Conservation (phyloP, 306 rosid genomes). For the Prunus fruticosa region DNA sequence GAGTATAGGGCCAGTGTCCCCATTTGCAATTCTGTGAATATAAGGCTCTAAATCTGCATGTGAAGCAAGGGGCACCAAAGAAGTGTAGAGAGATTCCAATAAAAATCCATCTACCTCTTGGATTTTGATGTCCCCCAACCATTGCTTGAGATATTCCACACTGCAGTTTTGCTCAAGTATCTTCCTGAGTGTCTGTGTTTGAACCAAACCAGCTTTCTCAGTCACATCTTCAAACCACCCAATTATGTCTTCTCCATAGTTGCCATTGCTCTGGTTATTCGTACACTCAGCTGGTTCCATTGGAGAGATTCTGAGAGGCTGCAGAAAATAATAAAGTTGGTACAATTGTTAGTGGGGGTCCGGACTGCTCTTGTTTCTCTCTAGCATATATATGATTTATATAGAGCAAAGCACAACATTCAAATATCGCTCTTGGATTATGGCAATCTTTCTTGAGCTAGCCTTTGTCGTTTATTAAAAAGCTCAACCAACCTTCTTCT, state of each 20-base stretch:
- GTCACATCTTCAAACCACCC: conserved; percentile 72
- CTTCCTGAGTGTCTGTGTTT: conserved; percentile 54
- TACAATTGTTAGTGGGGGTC: background rate
- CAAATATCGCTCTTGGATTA: background rate
- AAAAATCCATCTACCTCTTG: conserved; percentile 50
- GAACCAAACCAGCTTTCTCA: conserved; percentile 48
- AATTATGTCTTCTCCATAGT: conserved; percentile 36
- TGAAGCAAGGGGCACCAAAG: conserved; percentile 70
- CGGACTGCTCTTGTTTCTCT: background rate
- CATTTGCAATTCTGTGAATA: conserved; percentile 78
- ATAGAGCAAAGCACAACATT: background rate
- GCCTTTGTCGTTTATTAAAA: conserved; percentile 9
- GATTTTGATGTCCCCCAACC: conserved; percentile 58
- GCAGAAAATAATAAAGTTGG: background rate
- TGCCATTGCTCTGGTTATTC: conserved; percentile 16
- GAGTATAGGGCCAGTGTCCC: conserved; percentile 59
- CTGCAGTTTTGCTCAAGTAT: conserved; percentile 68
- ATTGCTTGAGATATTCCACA: conserved; percentile 65
- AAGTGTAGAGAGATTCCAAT: conserved; percentile 76
- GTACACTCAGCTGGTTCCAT: conserved; percentile 41
- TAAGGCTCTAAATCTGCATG: conserved; percentile 82
- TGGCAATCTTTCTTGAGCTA: background rate
- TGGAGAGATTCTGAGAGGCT: background rate
- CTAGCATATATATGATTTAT: background rate
- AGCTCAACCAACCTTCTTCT: conserved; percentile 20